These are phyloP conservation scores for Diddensiella santjacobensis DNA, from an alignment of 805 yeast genomes.

Conservation along the genomic window DNA sequence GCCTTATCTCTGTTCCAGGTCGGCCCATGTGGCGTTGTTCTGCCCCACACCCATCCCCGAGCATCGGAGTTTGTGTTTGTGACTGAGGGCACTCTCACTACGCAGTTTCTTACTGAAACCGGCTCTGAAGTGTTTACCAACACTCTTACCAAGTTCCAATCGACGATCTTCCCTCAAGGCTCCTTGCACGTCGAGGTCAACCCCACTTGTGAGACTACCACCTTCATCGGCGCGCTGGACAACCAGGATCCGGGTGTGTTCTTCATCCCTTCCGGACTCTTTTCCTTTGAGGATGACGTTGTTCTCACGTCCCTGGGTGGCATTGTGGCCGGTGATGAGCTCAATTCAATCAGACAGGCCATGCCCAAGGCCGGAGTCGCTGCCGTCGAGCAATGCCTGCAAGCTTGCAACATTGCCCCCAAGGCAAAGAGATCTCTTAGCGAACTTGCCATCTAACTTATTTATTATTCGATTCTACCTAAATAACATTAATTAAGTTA, in stretches of 20 bases:
- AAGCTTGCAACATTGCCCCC: too few species aligned
- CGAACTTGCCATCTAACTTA: too few species aligned
- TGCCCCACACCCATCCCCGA: constrained; percentile 19
- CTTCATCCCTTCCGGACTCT: too few species aligned
- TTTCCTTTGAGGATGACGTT: too few species aligned
- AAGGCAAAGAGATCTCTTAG: too few species aligned
- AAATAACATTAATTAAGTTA: too few species aligned
- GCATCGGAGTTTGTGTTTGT: constrained; percentile 22
- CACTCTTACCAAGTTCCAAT: constrained; percentile 12
- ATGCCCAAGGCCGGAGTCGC: too few species aligned
- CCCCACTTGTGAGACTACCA: constrained; percentile 20
- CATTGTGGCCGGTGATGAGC: too few species aligned
- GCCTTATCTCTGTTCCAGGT: constrained; percentile 13
- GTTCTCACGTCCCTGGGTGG: too few species aligned
- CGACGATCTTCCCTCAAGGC: constrained; percentile 22
- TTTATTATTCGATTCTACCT: too few species aligned
- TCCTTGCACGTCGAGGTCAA: constrained; percentile 21
- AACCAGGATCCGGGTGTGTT: constrained; percentile 24
- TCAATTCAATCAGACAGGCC: too few species aligned
- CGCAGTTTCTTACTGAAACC: constrained; percentile 17
- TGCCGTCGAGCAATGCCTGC: too few species aligned
- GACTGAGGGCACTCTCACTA: constrained; percentile 13
- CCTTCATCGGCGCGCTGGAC: constrained; percentile 16
- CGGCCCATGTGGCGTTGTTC: constrained; percentile 20
- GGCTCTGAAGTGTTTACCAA: constrained; percentile 15